phyloP scores from a whole-genome alignment of 148 eudicot genomes.

The Gaultheria prostrata region DNA sequence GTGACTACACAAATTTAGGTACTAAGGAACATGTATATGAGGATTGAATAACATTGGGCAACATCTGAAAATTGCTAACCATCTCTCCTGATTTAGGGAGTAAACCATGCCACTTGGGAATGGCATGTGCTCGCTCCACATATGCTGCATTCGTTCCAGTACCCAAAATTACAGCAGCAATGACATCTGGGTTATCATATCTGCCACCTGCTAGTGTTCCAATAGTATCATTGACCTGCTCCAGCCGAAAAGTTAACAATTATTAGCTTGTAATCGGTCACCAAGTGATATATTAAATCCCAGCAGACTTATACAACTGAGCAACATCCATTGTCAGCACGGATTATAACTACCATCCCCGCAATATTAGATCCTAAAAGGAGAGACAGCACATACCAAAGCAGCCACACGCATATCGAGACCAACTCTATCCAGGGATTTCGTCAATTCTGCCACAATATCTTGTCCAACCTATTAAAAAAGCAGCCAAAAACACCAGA shows the following conservation, averaged over 20 bases:
- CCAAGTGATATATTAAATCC: neutral
- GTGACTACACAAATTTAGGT: neutral
- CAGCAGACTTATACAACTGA: neutral
- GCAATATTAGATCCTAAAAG: neutral
- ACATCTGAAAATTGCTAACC: conserved; percentile 38
- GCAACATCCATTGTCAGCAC: neutral
- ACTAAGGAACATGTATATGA: neutral
- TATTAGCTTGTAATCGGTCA: neutral
- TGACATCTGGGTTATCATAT: conserved; percentile 54
- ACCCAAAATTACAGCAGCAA: conserved; percentile 92
- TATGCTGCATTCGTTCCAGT: conserved; percentile 99
- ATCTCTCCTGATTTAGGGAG: conserved; percentile 81
- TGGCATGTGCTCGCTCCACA: conserved; percentile 86
- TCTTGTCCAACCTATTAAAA: conserved; percentile 70
- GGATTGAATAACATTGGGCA: neutral
- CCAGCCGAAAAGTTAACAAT: conserved; percentile 8
- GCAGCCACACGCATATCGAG: conserved; percentile 96
- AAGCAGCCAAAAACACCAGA: conserved; percentile 14
- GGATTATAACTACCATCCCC: neutral
- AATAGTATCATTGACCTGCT: conserved; percentile 92
- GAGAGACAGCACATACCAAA: conserved; percentile 47
- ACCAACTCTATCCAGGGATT: conserved; percentile 73
- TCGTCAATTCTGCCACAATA: conserved; percentile 77
- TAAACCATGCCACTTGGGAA: conserved; percentile 92
- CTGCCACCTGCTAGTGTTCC: conserved; percentile 96